phyloP scores from a whole-genome alignment of 495 filamentous ascomycete genomes.

The Neurospora sp. region DNA sequence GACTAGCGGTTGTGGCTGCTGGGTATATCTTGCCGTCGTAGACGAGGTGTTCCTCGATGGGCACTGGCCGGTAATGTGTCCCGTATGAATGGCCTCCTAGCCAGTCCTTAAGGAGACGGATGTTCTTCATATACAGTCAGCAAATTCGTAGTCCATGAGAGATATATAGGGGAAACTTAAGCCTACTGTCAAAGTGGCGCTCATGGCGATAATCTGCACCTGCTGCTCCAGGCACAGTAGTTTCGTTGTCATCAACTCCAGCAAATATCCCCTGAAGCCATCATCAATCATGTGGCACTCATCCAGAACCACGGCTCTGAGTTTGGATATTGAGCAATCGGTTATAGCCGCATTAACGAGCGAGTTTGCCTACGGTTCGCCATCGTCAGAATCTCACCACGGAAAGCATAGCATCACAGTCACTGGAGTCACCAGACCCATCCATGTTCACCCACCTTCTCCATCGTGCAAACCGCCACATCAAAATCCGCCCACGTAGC shows the following conservation, averaged over 20 bases:
- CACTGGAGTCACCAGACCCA: background rate
- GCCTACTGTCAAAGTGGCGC: constrained; percentile 60
- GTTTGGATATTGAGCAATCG: constrained; percentile 53
- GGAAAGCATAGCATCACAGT: background rate
- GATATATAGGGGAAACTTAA: constrained; percentile 5
- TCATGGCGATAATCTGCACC: constrained; percentile 76
- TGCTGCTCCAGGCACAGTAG: constrained; percentile 56
- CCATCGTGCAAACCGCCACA: constrained; percentile 73
- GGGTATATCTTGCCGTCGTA: constrained; percentile 63
- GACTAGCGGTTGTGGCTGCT: constrained; percentile 47
- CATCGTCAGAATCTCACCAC: constrained; percentile 8
- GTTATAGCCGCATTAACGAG: constrained; percentile 68
- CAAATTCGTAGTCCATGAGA: background rate
- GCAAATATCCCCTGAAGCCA: constrained; percentile 65
- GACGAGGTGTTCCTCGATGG: constrained; percentile 68
- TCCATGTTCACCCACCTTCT: constrained; percentile 48
- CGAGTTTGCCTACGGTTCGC: constrained; percentile 54
- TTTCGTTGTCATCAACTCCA: constrained; percentile 76
- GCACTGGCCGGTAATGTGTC: constrained; percentile 64
- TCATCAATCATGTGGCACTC: constrained; percentile 80
- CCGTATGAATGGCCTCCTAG: constrained; percentile 61
- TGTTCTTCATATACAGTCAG: constrained; percentile 43
- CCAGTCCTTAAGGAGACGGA: constrained; percentile 58
- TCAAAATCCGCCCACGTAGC: constrained; percentile 66
- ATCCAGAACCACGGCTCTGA: constrained; percentile 64